Evolutionary conservation across 2,329 filamentous ascomycete species (phyloP).

Genomic region (Shiraia bambusicola): DNA sequence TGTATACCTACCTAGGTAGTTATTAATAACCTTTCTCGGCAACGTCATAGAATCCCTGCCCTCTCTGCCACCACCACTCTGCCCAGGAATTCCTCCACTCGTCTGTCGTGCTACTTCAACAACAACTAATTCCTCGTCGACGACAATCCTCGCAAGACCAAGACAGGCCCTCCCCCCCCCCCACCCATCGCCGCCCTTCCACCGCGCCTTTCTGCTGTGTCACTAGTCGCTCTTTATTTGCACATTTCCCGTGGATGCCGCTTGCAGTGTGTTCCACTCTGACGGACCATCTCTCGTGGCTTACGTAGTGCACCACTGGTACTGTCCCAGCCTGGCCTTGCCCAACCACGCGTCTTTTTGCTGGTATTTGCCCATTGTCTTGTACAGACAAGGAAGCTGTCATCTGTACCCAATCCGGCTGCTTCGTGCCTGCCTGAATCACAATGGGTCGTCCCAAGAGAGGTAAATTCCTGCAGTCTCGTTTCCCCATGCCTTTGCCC

Average conservation of each 20-base stretch:
- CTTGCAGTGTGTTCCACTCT: slow-evolving; percentile 16
- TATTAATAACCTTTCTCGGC: slow-evolving; percentile 1
- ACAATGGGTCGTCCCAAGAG: slow-evolving; percentile 41
- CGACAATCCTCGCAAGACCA: not conserved
- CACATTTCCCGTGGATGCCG: slow-evolving; percentile 2
- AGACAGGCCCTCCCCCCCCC: slow-evolving; percentile 4
- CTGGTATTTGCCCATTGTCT: slow-evolving; percentile 14
- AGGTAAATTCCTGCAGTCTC: slow-evolving; percentile 31
- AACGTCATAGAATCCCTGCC: slow-evolving; percentile 7
- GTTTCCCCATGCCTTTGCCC: slow-evolving; percentile 8
- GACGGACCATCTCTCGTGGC: slow-evolving; percentile 34
- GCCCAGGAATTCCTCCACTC: slow-evolving; percentile 12
- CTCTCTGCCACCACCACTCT: too few relatives aligned
- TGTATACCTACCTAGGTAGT: too few relatives aligned
- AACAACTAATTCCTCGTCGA: not conserved
- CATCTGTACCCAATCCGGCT: slow-evolving; percentile 9
- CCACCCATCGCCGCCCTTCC: not conserved
- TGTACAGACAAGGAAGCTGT: slow-evolving; percentile 10
- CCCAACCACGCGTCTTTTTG: slow-evolving; percentile 20
- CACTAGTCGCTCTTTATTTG: slow-evolving; percentile 28
- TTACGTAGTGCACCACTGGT: slow-evolving; percentile 21
- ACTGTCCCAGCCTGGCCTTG: slow-evolving; percentile 3
- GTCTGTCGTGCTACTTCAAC: not conserved
- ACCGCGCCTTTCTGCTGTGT: slow-evolving; percentile 6
- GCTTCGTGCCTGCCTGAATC: slow-evolving; percentile 14